Base-by-base conservation (phyloP, 192 early-diverging fungal genomes). In the Coemansia umbellata region DNA sequence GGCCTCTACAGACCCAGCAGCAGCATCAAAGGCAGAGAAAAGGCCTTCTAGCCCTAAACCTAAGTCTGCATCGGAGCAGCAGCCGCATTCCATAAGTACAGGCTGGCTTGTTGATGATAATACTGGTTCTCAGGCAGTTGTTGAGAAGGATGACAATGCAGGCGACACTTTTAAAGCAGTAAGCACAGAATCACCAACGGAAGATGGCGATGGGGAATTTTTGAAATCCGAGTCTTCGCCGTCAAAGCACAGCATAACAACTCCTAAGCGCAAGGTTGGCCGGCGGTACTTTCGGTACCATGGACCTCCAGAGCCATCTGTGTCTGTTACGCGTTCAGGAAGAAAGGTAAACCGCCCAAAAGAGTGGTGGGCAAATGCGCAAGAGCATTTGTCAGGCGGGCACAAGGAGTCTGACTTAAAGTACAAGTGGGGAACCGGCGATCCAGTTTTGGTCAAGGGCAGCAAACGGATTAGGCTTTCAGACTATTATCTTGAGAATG, bases 361-460 rank as follows among this genome's bases (percentile, higher is more conserved):
- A 28, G 63, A 74, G 10, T 74, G 71, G 71, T 74, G 71, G 71
- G 63, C 71, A 15, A 67, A 74, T 17, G 71, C 71, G 23, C 60
- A 63, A 40, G 71, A 67, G 23, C 71, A 63, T 11, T 27, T 74
- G 37, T 43, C 30, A 22, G 59, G 21, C 27, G 27, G 48, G 8
- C 55, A 74, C 52, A 49, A 58, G 31, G 60, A 67, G 27, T 52
- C 59, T 3, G 42, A 45, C 7, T 47, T 74, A 33, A 74, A 67
- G 47, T 74, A 66, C 47, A 57, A 53, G 35, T 74, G 71, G 71
- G 71, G 71, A 8, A 62, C 55, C n/a, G 60, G 59, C 31, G 71
- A 67, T 9, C 53, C 60, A 1, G 36, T 74, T 30, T 26, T 74
- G 1, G 48, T 67, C 33, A 66, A 53, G 47, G 59, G 49, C 24